Evolutionary conservation across 345 rosid species (phyloP).

Genomic region (Dimocarpus longan): DNA sequence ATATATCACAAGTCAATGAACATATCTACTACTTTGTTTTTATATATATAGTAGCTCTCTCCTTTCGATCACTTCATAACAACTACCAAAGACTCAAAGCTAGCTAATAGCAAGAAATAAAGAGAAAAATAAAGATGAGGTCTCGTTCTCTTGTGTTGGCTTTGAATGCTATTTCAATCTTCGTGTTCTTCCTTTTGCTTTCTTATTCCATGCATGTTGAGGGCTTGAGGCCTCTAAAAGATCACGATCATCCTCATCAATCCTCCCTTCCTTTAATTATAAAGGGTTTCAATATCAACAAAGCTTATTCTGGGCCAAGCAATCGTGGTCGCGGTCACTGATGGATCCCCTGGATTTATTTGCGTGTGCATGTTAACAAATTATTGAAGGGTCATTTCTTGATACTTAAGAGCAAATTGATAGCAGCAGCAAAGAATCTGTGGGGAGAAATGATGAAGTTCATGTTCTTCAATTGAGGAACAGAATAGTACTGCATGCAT

Average conservation of each 20-base stretch:
- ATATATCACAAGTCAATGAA: constrained; percentile 7
- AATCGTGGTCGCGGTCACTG: constrained; percentile 47
- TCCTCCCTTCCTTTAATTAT: not conserved
- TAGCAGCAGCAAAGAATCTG: not conserved
- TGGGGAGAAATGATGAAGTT: not conserved
- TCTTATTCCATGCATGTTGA: constrained; percentile 25
- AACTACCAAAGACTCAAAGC: not conserved
- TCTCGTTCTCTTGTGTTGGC: constrained; percentile 17
- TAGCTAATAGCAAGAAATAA: not conserved
- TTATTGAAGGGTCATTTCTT: not conserved
- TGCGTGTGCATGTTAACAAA: not conserved
- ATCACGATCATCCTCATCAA: constrained; percentile 3
- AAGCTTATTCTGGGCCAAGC: constrained; percentile 55
- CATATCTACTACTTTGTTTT: not conserved
- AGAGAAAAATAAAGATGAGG: constrained; percentile 10
- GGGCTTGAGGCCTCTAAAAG: constrained; percentile 27
- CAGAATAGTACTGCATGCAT: not conserved
- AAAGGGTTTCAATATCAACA: constrained; percentile 14
- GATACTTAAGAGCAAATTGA: not conserved
- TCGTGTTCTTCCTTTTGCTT: constrained; percentile 32
- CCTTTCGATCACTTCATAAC: not conserved
- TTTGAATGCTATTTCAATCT: constrained; percentile 23
- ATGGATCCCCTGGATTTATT: not conserved
- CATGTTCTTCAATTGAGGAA: not conserved
- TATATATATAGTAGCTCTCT: not conserved